Evolutionary conservation across 2,329 filamentous ascomycete genomes (phyloP), one percentile per base, ranked within the genome.

Genomic region (Apiospora saccharicola): DNA sequence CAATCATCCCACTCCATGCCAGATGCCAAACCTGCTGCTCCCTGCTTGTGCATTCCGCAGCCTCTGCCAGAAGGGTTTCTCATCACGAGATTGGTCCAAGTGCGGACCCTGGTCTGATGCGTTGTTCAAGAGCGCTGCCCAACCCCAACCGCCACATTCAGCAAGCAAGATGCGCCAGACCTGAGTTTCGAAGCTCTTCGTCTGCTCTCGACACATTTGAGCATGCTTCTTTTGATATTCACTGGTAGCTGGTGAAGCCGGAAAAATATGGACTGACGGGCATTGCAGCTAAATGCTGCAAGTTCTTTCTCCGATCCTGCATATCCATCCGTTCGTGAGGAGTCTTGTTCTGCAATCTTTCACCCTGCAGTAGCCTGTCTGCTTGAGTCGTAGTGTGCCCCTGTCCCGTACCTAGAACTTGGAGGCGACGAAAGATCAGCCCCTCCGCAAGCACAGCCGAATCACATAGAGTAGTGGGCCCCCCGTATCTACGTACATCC

Each of bases 21-120:
- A 64, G 34, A 64, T 64, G 57, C 34, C 57, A 64, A 64, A 64
- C 57, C 57, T 69, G 67, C 67, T 34, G 46, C 70, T 71, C 69
- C 72, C 67, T 71, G 70, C 64, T 44, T 47, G 64, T 73, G 72
- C 72, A 73, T 68, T 70, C 67, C 70, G 64, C 70, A 47, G 57
- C 53, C 61, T 47, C 68, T 70, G 49, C 68, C 71, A 71, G 69
- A 61, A 64, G 70, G 68, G 37, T 22, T 61, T 49, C 24, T 57
- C 34, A 51, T 44, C 19, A 51, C n/a, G 30, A 51, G 68, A 70
- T 70, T 70, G 68, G 68, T 43, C 68, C 46, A 53, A 51, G 68
- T 41, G n/a, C 46, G 41, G 47, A 51, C 68, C 68, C 68, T 53
- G 37, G 68, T 57, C 47, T 57, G 68, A 46, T 68, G 67, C 67